A percentile compares a stretch with the other conserved stretches of the same genome.
These are phyloP conservation scores for Discostella stelligera DNA, from an alignment of 352 stramenopile species.

Conservation along the genomic window DNA sequence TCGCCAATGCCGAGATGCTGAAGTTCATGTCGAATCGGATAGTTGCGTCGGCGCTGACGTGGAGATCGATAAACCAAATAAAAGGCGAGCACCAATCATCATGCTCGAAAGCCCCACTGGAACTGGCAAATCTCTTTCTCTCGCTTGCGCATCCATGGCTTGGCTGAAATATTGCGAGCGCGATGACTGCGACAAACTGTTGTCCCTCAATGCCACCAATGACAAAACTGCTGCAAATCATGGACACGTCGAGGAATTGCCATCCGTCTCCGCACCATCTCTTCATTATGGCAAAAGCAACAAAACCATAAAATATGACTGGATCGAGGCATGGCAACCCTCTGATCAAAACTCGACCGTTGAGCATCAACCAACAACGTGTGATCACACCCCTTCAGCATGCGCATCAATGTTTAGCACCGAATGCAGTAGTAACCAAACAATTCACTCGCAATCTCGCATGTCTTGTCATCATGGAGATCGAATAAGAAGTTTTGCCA, in stretches of 20 bases:
- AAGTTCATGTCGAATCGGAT: neutral
- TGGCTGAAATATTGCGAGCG: slow-evolving; percentile 67
- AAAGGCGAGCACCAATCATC: slow-evolving; percentile 49
- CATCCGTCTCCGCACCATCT: slow-evolving; percentile 3
- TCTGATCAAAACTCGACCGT: slow-evolving; percentile 4
- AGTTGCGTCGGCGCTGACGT: neutral
- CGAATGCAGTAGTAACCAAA: neutral
- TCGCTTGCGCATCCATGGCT: slow-evolving; percentile 68
- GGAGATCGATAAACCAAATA: slow-evolving; percentile 1
- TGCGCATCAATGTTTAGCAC: neutral
- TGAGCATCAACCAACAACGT: neutral
- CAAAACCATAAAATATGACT: slow-evolving; percentile 49
- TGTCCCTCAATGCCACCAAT: slow-evolving; percentile 8
- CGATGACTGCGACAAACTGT: slow-evolving; percentile 33
- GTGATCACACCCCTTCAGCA: neutral
- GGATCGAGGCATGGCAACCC: slow-evolving; percentile 72
- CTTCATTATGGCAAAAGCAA: slow-evolving; percentile 21
- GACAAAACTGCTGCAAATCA: slow-evolving; percentile 3
- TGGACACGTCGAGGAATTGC: neutral
- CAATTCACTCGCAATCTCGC: neutral
- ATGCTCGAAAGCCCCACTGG: slow-evolving; percentile 79
- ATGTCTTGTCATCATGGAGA: slow-evolving; percentile 11
- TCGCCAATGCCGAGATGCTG: neutral
- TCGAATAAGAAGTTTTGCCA: slow-evolving; percentile 29
- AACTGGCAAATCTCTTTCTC: slow-evolving; percentile 75